phyloP scores from a whole-genome alignment of 257 asterid genomes.

The Galeopsis tetrahit region DNA sequence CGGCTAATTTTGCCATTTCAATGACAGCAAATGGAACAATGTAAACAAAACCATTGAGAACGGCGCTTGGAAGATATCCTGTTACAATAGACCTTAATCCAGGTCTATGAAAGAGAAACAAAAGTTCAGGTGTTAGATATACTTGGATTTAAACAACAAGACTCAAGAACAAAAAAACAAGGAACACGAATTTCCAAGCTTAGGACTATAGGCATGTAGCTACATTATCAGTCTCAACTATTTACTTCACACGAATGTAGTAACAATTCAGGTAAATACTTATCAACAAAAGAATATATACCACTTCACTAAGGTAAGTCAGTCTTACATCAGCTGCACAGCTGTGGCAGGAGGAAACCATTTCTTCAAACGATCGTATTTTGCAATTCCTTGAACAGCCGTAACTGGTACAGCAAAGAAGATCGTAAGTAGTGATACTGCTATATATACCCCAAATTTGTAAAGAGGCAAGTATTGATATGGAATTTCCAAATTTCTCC shows the following conservation, averaged over 20 bases:
- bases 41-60: slow-evolving; percentile 76
- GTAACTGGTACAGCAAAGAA: slow-evolving; percentile 95
- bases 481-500: slow-evolving; percentile 75
- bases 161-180: not conserved
- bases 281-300: not conserved
- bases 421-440: slow-evolving; percentile 73
- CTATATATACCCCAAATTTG: slow-evolving; percentile 57
- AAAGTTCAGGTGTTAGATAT: slow-evolving; percentile 22
- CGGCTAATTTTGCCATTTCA: slow-evolving; percentile 72
- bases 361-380: slow-evolving; percentile 66
- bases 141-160: not conserved
- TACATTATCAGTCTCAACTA: not conserved
- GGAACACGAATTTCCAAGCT: too few species aligned
- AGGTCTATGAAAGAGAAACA: slow-evolving; percentile 58
- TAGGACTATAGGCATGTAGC: not conserved
- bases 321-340: slow-evolving; percentile 73
- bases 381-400: slow-evolving; percentile 91
- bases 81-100: slow-evolving; percentile 83
- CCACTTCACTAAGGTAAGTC: slow-evolving; percentile 10
- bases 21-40: slow-evolving; percentile 79
- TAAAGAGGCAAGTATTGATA: slow-evolving; percentile 60
- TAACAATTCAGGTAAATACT: not conserved
- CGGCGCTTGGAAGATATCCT: slow-evolving; percentile 89
- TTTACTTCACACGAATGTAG: not conserved
- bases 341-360: slow-evolving; percentile 99